Conservation (phyloP, 345 rosid genomes). For the Brassica juncea region DNA sequence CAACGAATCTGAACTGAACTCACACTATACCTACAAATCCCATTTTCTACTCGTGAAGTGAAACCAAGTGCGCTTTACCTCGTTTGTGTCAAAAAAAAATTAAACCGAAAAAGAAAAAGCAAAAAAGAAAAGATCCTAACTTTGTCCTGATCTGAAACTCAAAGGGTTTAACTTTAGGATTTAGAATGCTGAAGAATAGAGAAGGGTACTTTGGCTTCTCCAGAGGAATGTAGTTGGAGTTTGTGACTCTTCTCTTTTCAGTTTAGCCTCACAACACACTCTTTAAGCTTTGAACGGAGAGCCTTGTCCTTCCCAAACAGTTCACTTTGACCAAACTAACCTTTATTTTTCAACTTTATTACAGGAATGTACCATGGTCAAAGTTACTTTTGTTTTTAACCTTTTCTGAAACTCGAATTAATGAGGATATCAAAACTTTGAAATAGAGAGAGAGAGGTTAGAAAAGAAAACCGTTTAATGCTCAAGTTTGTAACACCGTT, state of each 20-base stretch:
- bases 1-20: conserved; percentile 17
- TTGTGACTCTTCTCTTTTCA: conserved; percentile 26
- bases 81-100: conserved; percentile 36
- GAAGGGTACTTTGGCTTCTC: conserved; percentile 28
- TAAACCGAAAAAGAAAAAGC: conserved; percentile 13
- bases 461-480: background rate
- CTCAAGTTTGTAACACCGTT: background rate
- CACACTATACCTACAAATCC: conserved; percentile 8
- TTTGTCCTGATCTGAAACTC: conserved; percentile 43
- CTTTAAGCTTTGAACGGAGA: conserved; percentile 31
- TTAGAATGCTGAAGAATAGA: background rate
- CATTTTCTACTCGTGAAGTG: conserved; percentile 18
- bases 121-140: conserved; percentile 32
- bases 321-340: conserved; percentile 26
- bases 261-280: conserved; percentile 23
- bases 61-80: conserved; percentile 35
- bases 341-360: conserved; percentile 25
- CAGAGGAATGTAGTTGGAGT: conserved; percentile 38
- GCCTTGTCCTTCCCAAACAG: conserved; percentile 12
- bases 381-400: background rate
- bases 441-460: background rate
- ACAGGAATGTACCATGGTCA: conserved; percentile 19
- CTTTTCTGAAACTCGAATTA: conserved; percentile 4
- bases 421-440: conserved; percentile 7
- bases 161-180: conserved; percentile 31